A percentile compares a stretch with the other conserved stretches of the same genome.
phyloP scores from a whole-genome alignment of 768 basidiomycete species.

The Collybiopsis confluens region DNA sequence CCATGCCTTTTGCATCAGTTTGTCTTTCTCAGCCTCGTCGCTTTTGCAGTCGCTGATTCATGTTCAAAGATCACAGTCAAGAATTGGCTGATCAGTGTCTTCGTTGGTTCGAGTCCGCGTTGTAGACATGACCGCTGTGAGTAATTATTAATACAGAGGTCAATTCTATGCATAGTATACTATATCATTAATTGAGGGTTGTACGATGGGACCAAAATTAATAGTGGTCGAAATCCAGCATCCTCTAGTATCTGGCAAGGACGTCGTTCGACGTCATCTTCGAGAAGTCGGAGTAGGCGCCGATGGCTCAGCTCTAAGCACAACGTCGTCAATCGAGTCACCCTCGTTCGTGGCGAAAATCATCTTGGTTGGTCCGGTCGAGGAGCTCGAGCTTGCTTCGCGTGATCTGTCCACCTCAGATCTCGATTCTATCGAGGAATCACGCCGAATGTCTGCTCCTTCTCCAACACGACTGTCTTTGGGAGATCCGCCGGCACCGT shows the following conservation, averaged over 20 bases:
- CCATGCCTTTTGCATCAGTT: constrained; percentile 75
- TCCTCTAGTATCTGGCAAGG: no score
- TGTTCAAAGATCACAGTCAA: constrained; percentile 45
- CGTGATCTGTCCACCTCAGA: not conserved
- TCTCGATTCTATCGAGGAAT: not conserved
- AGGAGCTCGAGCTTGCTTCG: not conserved
- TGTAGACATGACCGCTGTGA: not conserved
- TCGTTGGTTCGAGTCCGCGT: not conserved
- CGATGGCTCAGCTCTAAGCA: not conserved
- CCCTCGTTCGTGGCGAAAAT: constrained; percentile 2
- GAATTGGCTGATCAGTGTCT: constrained; percentile 21
- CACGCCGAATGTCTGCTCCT: not conserved
- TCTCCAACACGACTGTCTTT: not conserved
- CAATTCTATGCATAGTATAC: not conserved
- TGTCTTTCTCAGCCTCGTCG: no score
- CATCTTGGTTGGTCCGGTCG: not conserved
- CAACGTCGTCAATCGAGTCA: constrained; percentile 1
- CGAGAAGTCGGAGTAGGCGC: not conserved
- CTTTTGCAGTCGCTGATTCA: no score
- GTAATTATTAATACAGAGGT: not conserved
- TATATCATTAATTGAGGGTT: no score
- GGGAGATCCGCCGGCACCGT: not conserved
- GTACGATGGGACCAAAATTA: no score
- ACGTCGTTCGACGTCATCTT: no score
- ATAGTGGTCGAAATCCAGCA: no score